Base-by-base conservation (phyloP, 202 grass and related monocot genomes). In the Panicum hallii region DNA sequence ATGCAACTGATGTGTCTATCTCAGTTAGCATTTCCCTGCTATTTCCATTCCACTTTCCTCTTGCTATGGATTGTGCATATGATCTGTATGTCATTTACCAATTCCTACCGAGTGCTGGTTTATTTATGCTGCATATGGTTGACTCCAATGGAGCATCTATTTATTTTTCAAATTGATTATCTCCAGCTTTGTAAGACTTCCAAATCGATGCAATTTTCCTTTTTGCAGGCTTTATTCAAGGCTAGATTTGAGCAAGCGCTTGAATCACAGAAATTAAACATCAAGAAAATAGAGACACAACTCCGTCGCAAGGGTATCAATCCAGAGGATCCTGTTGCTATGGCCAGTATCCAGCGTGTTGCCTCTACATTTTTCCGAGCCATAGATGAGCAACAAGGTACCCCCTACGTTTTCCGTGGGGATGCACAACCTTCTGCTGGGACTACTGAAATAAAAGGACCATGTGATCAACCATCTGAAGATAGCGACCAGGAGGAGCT, bases 401-500 rank as follows among this genome's bases (percentile, higher is more conserved):
- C 91, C 72, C 96, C 96, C 70, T 99, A 99, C 17, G 90, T 99
- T 74, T 99, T 99, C 81, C 79, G 16, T 66, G 90, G 90, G 45
- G 91, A 92, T 52, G 62, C 57, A 48, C 71, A 92, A 78, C 54
- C 72, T 75, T 23, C 57, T 70, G 16, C 65, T 28, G 86, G 79
- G 75, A 83, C 68, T 63, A 56, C 45, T 63, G 88, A 89, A 44
- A 55, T 61, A 79, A 82, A 92, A 72, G 88, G 91, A 58, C 68
- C 75, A 63, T 28, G 5, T 52, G 90, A 88, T 86, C 50, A 87
- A 13, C 81, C 64, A 86, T 85, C 91, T 64, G 93, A 95, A 41
- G 96, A 99, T 89, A 99, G 96, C 54, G 96, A 99, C 30, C 91
- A 99, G 81, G 96, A 99, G 79, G 96, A 99, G 84, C 96, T 99